A percentile compares a stretch with the other conserved stretches of the same genome.
Conservation (phyloP, 1,284 basidiomycete species). For the Leccinum griseonigrum region DNA sequence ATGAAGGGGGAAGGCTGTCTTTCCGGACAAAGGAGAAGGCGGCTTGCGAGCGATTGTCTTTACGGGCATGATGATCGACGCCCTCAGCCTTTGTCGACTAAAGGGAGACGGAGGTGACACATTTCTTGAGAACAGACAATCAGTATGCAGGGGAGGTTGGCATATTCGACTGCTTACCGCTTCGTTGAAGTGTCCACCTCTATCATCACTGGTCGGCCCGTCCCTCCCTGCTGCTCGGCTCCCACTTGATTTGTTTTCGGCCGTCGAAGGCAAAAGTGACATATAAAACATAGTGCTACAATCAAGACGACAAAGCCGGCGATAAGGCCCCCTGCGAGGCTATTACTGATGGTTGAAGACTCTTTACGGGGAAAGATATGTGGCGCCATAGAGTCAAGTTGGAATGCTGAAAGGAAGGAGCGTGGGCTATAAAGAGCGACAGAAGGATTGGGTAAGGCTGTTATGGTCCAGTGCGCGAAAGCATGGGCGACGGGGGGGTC, state of each 20-base stretch:
- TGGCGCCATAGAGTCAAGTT: slow-evolving; percentile 21
- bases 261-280: slow-evolving; percentile 36
- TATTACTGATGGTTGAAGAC: slow-evolving; percentile 16
- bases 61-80: slow-evolving; percentile 51
- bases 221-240: slow-evolving; percentile 39
- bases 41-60: slow-evolving; percentile 36
- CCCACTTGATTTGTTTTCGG: slow-evolving; percentile 39
- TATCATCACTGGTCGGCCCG: slow-evolving; percentile 31
- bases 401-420: slow-evolving; percentile 9
- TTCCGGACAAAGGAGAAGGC: slow-evolving; percentile 33
- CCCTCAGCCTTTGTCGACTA: slow-evolving; percentile 43
- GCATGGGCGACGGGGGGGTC: slow-evolving; percentile 6
- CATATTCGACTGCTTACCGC: slow-evolving; percentile 14
- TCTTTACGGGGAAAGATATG: slow-evolving; percentile 2
- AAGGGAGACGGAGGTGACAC: slow-evolving; percentile 32
- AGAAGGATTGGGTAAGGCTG: background rate
- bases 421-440: slow-evolving; percentile 13
- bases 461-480: background rate
- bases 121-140: slow-evolving; percentile 8
- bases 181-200: slow-evolving; percentile 3
- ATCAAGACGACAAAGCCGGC: slow-evolving; percentile 4
- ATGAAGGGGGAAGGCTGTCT: slow-evolving; percentile 21
- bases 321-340: slow-evolving; percentile 44
- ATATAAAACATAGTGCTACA: slow-evolving; percentile 35
- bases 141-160: background rate